Conservation (phyloP, 2,329 filamentous ascomycete species). For the Colletotrichum tanaceti region DNA sequence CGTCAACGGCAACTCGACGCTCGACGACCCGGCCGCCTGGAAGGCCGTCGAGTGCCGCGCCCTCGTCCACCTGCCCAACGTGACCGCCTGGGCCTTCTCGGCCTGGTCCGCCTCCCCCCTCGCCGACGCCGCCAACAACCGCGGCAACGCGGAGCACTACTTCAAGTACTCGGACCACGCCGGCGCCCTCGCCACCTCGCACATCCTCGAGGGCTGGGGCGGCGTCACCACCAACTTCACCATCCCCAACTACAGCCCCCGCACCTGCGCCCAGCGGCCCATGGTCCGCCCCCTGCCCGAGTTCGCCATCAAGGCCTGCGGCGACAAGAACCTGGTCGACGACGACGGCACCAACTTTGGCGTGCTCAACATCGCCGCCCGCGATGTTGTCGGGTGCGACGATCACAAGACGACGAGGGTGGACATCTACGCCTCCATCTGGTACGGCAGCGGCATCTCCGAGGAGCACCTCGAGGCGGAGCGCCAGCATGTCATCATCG, state of each 20-base stretch:
- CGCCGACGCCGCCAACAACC: conserved; percentile 46
- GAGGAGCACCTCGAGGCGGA: conserved; percentile 44
- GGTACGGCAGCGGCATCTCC: conserved; percentile 42
- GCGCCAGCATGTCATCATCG: conserved; percentile 44
- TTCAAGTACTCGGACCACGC: conserved; percentile 42
- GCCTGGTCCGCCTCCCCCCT: conserved; percentile 44
- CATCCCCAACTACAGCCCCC: conserved; percentile 48
- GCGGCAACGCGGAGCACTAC: conserved; percentile 48
- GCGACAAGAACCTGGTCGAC: conserved; percentile 43
- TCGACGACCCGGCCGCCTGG: conserved; percentile 41
- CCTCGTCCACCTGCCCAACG: conserved; percentile 45
- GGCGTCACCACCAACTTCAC: conserved; percentile 52
- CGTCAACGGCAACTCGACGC: conserved; percentile 38
- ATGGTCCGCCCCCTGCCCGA: conserved; percentile 47
- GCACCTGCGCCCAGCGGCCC: conserved; percentile 46
- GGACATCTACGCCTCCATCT: conserved; percentile 44
- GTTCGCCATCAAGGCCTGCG: conserved; percentile 45
- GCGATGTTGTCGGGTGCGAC: conserved; percentile 39
- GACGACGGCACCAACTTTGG: conserved; percentile 41
- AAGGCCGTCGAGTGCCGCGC: conserved; percentile 43
- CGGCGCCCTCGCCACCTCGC: conserved; percentile 38
- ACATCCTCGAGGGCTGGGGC: conserved; percentile 47
- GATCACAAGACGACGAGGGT: conserved; percentile 21
- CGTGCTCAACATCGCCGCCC: conserved; percentile 43
- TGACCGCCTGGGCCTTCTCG: conserved; percentile 43